Conservation (phyloP, 2,329 filamentous ascomycete species). For the Aureobasidium sp. region DNA sequence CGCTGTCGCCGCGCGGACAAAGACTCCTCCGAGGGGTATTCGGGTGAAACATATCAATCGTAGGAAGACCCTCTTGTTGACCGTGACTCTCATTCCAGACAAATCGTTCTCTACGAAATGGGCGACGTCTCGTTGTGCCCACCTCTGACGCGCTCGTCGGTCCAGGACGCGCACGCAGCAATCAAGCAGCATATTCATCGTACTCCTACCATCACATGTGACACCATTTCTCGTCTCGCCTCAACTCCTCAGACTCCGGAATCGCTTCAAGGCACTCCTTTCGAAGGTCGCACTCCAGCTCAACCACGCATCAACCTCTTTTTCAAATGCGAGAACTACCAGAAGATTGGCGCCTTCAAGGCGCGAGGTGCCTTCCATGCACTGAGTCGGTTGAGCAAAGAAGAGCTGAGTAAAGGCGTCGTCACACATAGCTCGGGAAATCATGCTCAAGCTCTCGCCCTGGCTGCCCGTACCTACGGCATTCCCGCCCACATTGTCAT, state of each 20-base stretch:
- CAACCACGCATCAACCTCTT: conserved; percentile 63
- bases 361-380: conserved; percentile 85
- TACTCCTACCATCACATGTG: conserved; percentile 75
- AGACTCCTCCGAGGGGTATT: background rate
- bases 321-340: conserved; percentile 95
- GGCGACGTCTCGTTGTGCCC: conserved; percentile 37
- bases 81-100: background rate
- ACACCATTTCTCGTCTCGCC: conserved; percentile 64
- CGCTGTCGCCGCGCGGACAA: background rate
- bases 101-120: conserved; percentile 25
- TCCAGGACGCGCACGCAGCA: conserved; percentile 61
- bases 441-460: conserved; percentile 84
- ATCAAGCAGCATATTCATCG: conserved; percentile 70
- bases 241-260: conserved; percentile 55
- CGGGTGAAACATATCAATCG: background rate
- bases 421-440: conserved; percentile 87
- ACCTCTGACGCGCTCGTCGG: conserved; percentile 63
- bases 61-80: background rate
- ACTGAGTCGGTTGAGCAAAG: conserved; percentile 58
- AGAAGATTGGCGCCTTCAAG: conserved; percentile 89
- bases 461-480: conserved; percentile 64
- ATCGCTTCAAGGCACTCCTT: conserved; percentile 48
- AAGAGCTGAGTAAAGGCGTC: conserved; percentile 59
- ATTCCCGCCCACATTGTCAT: conserved; percentile 86
- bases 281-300: conserved; percentile 46